A percentile compares a stretch with the other conserved stretches of the same genome.
These are phyloP conservation scores for Pulveroboletus sp. DNA, from an alignment of 768 basidiomycete genomes.

Conservation along the genomic window DNA sequence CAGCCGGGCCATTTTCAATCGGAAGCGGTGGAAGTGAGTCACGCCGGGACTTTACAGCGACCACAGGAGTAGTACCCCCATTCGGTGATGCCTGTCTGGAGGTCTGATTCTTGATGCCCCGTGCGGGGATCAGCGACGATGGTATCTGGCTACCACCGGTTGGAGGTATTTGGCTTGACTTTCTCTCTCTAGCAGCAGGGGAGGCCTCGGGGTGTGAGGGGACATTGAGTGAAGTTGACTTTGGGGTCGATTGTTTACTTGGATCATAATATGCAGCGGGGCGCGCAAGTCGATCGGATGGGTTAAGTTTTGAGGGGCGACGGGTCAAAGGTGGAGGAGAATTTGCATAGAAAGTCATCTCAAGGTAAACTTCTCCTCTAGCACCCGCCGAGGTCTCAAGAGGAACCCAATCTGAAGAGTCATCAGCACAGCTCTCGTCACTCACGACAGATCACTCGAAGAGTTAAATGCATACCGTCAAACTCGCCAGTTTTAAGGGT, in stretches of 20 bases:
- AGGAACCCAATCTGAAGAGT: slow-evolving; percentile 66
- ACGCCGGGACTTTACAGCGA: slow-evolving; percentile 17
- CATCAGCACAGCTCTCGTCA: slow-evolving; percentile 4
- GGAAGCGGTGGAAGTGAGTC: slow-evolving; percentile 41
- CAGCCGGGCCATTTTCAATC: slow-evolving; percentile 21
- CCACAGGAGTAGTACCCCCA: slow-evolving; percentile 3
- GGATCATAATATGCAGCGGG: slow-evolving; percentile 27
- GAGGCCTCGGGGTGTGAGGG: slow-evolving; percentile 14
- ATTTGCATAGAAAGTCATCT: slow-evolving; percentile 89
- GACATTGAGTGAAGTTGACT: slow-evolving; percentile 8
- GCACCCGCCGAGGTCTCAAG: slow-evolving; percentile 55
- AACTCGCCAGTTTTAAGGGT: slow-evolving; percentile 85
- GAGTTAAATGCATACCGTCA: slow-evolving; percentile 62
- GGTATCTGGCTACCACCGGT: slow-evolving; percentile 13
- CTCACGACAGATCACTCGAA: not conserved
- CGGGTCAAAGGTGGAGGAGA: slow-evolving; percentile 50
- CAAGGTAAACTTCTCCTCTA: slow-evolving; percentile 84
- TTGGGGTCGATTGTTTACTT: slow-evolving; percentile 17
- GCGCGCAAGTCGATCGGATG: slow-evolving; percentile 48
- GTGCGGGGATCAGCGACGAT: slow-evolving; percentile 23
- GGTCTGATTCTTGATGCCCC: slow-evolving; percentile 1
- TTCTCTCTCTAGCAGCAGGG: slow-evolving; percentile 8
- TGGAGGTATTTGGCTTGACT: slow-evolving; percentile 1
- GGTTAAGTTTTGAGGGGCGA: slow-evolving; percentile 49
- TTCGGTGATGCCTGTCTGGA: slow-evolving; percentile 7